Evolutionary conservation across 1,139 yeast species (phyloP), one percentile per base, ranked within the genome.

Genomic region (Hanseniaspora uvarum): DNA sequence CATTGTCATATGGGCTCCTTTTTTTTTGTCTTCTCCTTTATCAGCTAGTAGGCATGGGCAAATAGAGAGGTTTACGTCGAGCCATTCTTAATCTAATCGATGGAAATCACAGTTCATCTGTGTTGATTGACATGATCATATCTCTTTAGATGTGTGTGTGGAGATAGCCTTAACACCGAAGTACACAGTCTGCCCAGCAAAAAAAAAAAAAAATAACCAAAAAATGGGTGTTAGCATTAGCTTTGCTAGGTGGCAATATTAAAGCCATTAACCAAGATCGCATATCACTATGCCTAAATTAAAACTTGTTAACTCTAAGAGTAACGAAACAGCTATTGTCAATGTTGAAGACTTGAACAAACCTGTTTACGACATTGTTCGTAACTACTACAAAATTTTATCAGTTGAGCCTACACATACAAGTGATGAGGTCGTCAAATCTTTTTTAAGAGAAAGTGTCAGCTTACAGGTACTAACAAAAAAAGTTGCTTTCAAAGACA

Each of bases 401-500:
- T 26, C 44, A 7, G 36, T 21, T 16, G 14, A 30, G 12, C 24
- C 14, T 3, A 24, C 23, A 19, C 2, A 30, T 10, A 8, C 16
- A 21, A 26, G 34, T 23, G 44, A 50, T 36, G 53, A 50, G 45
- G 26, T 31, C 5, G 38, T 50, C 5, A 50, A 43, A 43, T 19
- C 12, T 1, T 50, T 50, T 31, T 18, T 50, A 12, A 28, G 10
- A 14, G 38, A 44, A 3, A 43, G 30, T 50, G 53, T 50, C 10
- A 36, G 44, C 5, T 26, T 50, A 11, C 53, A 50, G 19, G 21
- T 50, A 14, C 16, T 50, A 7, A 50, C 53, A 7, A 50, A 50
- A 19, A 50, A 43, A 21, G 38, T 43, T 11, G 7, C 30, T 12
- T 50, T 50, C 39, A 21, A n/a, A 19, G 48, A 43, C 14, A 50